Evolutionary conservation across 163 green algal species (phyloP).

Genomic region (Chloroidium sp.): DNA sequence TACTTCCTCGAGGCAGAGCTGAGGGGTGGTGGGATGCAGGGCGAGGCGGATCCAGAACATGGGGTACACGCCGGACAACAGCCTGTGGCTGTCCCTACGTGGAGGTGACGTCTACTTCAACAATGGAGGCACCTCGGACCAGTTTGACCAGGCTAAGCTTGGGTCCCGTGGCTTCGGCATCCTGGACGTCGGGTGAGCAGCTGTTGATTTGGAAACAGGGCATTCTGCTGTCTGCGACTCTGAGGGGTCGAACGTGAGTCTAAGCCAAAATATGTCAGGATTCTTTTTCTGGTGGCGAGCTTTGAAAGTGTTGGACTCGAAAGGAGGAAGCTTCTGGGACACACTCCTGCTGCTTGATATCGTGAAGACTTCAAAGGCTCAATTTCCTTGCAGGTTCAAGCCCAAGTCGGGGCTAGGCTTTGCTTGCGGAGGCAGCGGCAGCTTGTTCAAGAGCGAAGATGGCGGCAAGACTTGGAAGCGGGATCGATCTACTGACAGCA

Average conservation of each 20-base stretch:
- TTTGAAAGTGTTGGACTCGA: too few species aligned
- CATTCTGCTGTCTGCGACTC: background rate
- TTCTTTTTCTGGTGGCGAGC: background rate
- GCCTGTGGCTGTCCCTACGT: slow-evolving; percentile 85
- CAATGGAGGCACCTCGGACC: slow-evolving; percentile 48
- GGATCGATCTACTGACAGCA: slow-evolving; percentile 65
- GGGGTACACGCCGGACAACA: slow-evolving; percentile 78
- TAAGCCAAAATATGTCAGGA: background rate
- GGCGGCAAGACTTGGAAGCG: slow-evolving; percentile 87
- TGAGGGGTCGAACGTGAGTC: background rate
- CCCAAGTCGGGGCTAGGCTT: slow-evolving; percentile 47
- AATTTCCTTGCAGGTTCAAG: slow-evolving; percentile 41
- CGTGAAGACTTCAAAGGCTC: too few species aligned
- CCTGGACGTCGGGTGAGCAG: slow-evolving; percentile 77
- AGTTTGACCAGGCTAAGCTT: slow-evolving; percentile 72
- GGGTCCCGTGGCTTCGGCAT: slow-evolving; percentile 89
- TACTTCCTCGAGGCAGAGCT: background rate
- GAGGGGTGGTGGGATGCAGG: background rate
- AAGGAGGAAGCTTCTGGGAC: too few species aligned
- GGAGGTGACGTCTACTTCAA: slow-evolving; percentile 83
- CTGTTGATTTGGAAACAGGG: too few species aligned
- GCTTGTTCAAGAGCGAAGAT: slow-evolving; percentile 80
- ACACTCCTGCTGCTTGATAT: too few species aligned
- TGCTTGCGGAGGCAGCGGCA: slow-evolving; percentile 83
- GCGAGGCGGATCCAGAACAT: slow-evolving; percentile 92